Evolutionary conservation across 805 yeast species (phyloP).

Genomic region (Barnettozyma populi): DNA sequence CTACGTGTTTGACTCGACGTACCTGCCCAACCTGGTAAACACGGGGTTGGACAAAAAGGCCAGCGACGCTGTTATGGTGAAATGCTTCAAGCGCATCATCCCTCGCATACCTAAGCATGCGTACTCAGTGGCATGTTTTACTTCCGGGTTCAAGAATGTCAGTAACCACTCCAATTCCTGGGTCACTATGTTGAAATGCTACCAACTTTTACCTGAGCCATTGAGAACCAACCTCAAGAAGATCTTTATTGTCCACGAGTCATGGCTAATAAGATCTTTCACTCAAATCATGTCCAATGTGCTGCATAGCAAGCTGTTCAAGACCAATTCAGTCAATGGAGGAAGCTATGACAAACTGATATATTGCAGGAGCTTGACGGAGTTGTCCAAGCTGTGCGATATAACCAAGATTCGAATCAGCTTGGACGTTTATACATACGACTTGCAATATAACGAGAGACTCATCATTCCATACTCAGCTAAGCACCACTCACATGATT

Average conservation of each 20-base stretch:
- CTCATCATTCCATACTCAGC: slow-evolving; percentile 41
- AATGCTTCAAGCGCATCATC: slow-evolving; percentile 53
- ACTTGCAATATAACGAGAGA: slow-evolving; percentile 41
- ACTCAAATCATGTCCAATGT: slow-evolving; percentile 67
- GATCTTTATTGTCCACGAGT: slow-evolving; percentile 81
- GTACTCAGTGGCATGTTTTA: slow-evolving; percentile 68
- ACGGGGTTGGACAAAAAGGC: slow-evolving; percentile 32
- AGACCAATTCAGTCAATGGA: slow-evolving; percentile 17
- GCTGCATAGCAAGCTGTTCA: slow-evolving; percentile 41
- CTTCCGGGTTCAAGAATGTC: slow-evolving; percentile 66
- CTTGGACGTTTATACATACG: slow-evolving; percentile 66
- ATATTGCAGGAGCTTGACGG: slow-evolving; percentile 32
- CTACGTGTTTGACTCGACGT: slow-evolving; percentile 79
- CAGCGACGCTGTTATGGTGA: slow-evolving; percentile 36
- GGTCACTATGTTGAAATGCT: slow-evolving; percentile 66
- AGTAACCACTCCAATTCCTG: slow-evolving; percentile 41
- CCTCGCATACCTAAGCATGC: slow-evolving; percentile 52
- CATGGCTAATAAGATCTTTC: slow-evolving; percentile 80
- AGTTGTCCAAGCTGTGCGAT: slow-evolving; percentile 45
- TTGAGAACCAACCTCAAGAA: slow-evolving; percentile 50
- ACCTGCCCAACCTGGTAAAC: slow-evolving; percentile 56
- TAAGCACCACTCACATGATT: slow-evolving; percentile 27
- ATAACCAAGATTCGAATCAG: slow-evolving; percentile 73
- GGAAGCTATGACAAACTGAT: slow-evolving; percentile 19
- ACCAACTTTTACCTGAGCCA: slow-evolving; percentile 51